Evolutionary conservation across 164 flowering plant species (phyloP), one percentile per base, ranked within the genome.

Genomic region (Warburgia ugandensis): DNA sequence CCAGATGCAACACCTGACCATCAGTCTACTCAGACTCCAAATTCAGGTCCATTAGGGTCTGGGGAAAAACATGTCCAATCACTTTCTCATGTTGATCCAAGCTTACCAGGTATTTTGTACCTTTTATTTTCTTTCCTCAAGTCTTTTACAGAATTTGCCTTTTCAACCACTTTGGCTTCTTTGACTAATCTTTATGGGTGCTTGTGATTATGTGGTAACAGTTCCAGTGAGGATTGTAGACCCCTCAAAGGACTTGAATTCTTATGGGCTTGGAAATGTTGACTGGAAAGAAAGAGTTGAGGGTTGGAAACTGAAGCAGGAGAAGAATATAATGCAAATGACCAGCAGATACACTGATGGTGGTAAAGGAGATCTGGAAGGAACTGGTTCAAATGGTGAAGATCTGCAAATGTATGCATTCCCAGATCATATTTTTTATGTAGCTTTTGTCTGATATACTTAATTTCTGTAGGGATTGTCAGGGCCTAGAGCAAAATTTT

Each of bases 241-340:
- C 48, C 98, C 96, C 7, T 75, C 98, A 26, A 92, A 83, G 69
- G 95, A 87, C 74, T 67, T 87, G 73, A 87, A 87, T 62, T 77
- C 96, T 41, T 92, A 92, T 69, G 98, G 98, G 40, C 88, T 92
- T 52, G 95, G 94, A 46, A 83, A 73, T 76, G 98, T 92, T 68
- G 98, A 92, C 75, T 92, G 98, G 98, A 92, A 85, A 61, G 98
- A 88, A 68, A 76, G 97, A 61, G 92, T 94, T 50, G 99, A 88
- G 63, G 79, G 97, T 30, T 94, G 99, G 97, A 94, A 89, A 58
- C 81, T 89, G 45, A 88, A 86, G 62, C 94, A 89, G 68, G 96
- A 94, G 48, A 86, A 84, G 64, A 89, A 76, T 60, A 67, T 76
- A 64, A 69, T 72, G 74, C 92, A 86, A 41, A 67, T 79, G 81